These are phyloP conservation scores for Ichthyophthirius multifiliis DNA, from an alignment of 169 alveolate species.

Conservation along the genomic window DNA sequence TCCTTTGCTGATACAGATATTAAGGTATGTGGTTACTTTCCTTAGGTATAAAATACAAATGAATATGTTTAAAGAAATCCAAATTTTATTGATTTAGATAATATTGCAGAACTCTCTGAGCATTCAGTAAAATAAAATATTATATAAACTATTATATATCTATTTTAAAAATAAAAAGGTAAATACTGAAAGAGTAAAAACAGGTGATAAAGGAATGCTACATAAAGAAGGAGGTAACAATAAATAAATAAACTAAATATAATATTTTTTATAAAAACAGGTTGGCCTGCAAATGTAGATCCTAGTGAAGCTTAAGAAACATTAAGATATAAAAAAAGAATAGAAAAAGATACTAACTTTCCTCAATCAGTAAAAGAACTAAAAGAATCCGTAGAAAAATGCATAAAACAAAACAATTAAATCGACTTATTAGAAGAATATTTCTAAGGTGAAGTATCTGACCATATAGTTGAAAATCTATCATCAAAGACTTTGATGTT, in stretches of 20 bases:
- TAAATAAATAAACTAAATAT: neutral
- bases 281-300: constrained; percentile 94
- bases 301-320: constrained; percentile 88
- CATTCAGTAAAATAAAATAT: constrained; percentile 59
- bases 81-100: constrained; percentile 74
- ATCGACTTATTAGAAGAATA: constrained; percentile 91
- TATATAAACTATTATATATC: neutral
- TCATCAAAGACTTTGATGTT: constrained; percentile 84
- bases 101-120: constrained; percentile 81
- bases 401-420: constrained; percentile 86
- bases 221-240: constrained; percentile 87
- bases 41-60: constrained; percentile 11
- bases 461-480: constrained; percentile 78
- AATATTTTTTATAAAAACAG: constrained; percentile 47
- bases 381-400: constrained; percentile 68
- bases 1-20: constrained; percentile 71
- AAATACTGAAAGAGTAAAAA: constrained; percentile 85
- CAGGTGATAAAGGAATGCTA: constrained; percentile 81
- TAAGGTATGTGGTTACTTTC: constrained; percentile 50
- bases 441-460: constrained; percentile 86
- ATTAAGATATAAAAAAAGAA: constrained; percentile 82
- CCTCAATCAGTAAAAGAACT: constrained; percentile 82
- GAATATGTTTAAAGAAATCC: constrained; percentile 70
- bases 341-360: constrained; percentile 84
- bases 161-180: constrained; percentile 41